Conservation (phyloP, 2,329 filamentous ascomycete genomes). For the Escovopsis sp. region DNA sequence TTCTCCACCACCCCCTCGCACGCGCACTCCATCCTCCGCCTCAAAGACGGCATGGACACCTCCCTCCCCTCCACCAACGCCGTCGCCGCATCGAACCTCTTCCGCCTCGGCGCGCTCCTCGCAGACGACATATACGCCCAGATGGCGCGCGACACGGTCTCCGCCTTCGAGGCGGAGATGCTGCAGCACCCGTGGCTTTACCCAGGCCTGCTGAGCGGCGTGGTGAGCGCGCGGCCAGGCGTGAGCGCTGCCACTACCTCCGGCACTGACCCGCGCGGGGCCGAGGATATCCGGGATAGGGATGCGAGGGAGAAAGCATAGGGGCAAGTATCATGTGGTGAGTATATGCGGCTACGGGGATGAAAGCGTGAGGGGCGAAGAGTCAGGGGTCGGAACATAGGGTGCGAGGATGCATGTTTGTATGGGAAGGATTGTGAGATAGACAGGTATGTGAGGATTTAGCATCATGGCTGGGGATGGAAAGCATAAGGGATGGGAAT, state of each 20-base stretch:
- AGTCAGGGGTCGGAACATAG: too few species aligned
- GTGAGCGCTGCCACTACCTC: slow-evolving; percentile 35
- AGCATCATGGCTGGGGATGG: too few species aligned
- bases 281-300: slow-evolving; percentile 12
- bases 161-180: slow-evolving; percentile 81
- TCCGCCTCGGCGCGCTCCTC: slow-evolving; percentile 58
- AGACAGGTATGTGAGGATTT: too few species aligned
- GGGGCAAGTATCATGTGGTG: too few species aligned
- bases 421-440: too few species aligned
- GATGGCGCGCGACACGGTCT: slow-evolving; percentile 57
- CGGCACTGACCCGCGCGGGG: too few species aligned
- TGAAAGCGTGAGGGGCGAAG: too few species aligned
- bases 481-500: too few species aligned
- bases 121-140: slow-evolving; percentile 47
- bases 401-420: too few species aligned
- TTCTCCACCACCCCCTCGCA: slow-evolving; percentile 52
- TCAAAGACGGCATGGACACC: slow-evolving; percentile 93
- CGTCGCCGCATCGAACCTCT: slow-evolving; percentile 73
- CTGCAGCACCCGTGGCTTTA: slow-evolving; percentile 90
- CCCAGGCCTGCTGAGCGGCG: slow-evolving; percentile 58
- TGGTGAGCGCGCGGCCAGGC: slow-evolving; percentile 63
- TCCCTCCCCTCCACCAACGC: slow-evolving; percentile 83
- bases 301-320: slow-evolving; percentile 10
- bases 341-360: background rate
- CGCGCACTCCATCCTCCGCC: slow-evolving; percentile 60